These are phyloP conservation scores for Pyricularia pennisetigena DNA, from an alignment of 2,329 filamentous ascomycete genomes.

Conservation along the genomic window DNA sequence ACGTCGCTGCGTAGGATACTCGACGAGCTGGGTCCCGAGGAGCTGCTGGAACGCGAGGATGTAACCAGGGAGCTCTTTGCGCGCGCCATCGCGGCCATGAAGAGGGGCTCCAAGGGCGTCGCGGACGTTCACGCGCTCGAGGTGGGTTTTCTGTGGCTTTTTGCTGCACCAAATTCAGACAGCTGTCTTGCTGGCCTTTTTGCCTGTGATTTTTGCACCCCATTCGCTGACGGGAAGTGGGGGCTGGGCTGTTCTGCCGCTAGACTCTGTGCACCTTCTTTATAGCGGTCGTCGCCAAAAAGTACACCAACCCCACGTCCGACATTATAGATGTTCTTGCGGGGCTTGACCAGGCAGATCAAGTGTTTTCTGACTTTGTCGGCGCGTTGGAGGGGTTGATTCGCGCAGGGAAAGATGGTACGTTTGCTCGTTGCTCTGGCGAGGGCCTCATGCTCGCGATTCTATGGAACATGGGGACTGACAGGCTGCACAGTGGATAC, in stretches of 20 bases:
- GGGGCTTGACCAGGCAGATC: slow-evolving; percentile 80
- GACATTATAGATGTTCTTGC: slow-evolving; percentile 87
- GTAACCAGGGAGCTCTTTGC: slow-evolving; percentile 72
- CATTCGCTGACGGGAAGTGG: neutral
- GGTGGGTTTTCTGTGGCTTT: slow-evolving; percentile 44
- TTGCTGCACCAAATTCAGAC: slow-evolving; percentile 2
- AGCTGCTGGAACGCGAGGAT: slow-evolving; percentile 67
- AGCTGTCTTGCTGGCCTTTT: neutral
- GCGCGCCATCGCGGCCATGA: slow-evolving; percentile 60
- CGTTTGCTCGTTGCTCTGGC: slow-evolving; percentile 20
- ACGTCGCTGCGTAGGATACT: slow-evolving; percentile 58
- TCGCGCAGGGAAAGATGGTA: slow-evolving; percentile 62
- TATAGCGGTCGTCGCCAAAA: slow-evolving; percentile 71
- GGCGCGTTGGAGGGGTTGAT: slow-evolving; percentile 74
- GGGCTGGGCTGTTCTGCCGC: neutral
- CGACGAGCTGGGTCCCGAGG: slow-evolving; percentile 59
- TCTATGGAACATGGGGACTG: neutral
- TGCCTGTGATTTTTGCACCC: neutral
- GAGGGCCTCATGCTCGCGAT: neutral
- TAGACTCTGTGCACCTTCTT: slow-evolving; percentile 88
- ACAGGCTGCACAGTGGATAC: slow-evolving; percentile 46
- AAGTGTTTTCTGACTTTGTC: slow-evolving; percentile 81
- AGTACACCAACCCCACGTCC: slow-evolving; percentile 89
- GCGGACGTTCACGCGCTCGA: slow-evolving; percentile 75
- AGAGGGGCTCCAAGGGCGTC: slow-evolving; percentile 36